phyloP scores from a whole-genome alignment of 2,329 filamentous ascomycete genomes.

The Verticillium alfalfae region DNA sequence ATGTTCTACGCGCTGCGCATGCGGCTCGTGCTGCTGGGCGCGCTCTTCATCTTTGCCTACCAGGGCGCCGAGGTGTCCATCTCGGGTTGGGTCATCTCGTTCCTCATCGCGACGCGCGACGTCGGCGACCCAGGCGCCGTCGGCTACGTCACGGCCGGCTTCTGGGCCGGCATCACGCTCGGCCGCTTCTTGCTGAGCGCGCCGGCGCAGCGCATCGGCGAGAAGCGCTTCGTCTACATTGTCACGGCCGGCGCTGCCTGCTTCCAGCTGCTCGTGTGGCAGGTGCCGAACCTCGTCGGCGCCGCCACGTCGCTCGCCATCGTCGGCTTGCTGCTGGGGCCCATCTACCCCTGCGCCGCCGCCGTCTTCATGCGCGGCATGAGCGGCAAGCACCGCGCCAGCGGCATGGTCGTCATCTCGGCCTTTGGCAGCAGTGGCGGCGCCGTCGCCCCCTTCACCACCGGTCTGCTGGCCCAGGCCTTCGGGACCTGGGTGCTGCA shows the following conservation, averaged over 20 bases:
- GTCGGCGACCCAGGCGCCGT: slow-evolving; percentile 61
- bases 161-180: slow-evolving; percentile 69
- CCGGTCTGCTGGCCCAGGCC: slow-evolving; percentile 57
- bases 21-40: slow-evolving; percentile 64
- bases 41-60: slow-evolving; percentile 80
- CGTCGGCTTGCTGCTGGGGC: slow-evolving; percentile 70
- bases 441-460: slow-evolving; percentile 61
- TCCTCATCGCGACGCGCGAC: slow-evolving; percentile 66
- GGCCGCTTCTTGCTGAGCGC: slow-evolving; percentile 68
- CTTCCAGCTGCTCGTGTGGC: slow-evolving; percentile 75
- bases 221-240: slow-evolving; percentile 62
- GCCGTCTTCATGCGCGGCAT: slow-evolving; percentile 58
- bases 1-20: slow-evolving; percentile 44
- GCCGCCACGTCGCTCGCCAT: slow-evolving; percentile 63
- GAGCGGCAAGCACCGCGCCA: slow-evolving; percentile 53
- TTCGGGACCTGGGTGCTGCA: slow-evolving; percentile 59
- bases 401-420: slow-evolving; percentile 61
- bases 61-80: slow-evolving; percentile 81
- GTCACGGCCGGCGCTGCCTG: slow-evolving; percentile 55
- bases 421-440: slow-evolving; percentile 66
- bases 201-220: slow-evolving; percentile 61
- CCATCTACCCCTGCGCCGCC: slow-evolving; percentile 70
- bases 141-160: slow-evolving; percentile 72
- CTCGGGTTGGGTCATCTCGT: slow-evolving; percentile 82
- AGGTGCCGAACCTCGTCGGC: slow-evolving; percentile 68